These are phyloP conservation scores for Barbatosphaeria neglecta DNA, from an alignment of 495 filamentous ascomycete species.

Conservation along the genomic window DNA sequence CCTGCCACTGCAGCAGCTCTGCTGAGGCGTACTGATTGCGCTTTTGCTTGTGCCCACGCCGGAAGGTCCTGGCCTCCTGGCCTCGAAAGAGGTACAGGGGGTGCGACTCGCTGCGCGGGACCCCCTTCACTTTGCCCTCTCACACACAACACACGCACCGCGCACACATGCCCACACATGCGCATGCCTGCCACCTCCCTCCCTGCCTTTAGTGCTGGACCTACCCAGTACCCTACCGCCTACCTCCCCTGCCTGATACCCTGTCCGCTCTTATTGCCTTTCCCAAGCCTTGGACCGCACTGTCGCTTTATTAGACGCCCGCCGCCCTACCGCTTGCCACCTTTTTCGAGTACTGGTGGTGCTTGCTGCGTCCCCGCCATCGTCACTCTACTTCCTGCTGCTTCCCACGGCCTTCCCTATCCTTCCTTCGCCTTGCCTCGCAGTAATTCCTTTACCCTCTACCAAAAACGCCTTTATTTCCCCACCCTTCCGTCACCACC, in stretches of 20 bases:
- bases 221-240: too few relatives aligned
- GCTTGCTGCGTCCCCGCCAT: not conserved
- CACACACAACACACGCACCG: too few relatives aligned
- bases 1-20: not conserved
- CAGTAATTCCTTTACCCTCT: not conserved
- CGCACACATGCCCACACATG: not conserved
- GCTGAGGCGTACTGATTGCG: not conserved
- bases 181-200: too few relatives aligned
- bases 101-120: too few relatives aligned
- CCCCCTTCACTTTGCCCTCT: not conserved
- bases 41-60: not conserved
- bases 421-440: not conserved
- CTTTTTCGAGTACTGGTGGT: not conserved
- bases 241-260: too few relatives aligned
- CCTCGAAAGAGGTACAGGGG: too few relatives aligned
- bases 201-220: too few relatives aligned
- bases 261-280: too few relatives aligned
- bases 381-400: not conserved
- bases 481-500: slow-evolving; percentile 1
- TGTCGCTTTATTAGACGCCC: not conserved
- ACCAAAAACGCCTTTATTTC: not conserved
- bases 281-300: not conserved
- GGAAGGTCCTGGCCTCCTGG: not conserved
- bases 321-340: not conserved
- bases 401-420: not conserved